phyloP scores from a whole-genome alignment of 2,329 filamentous ascomycete species.

The Pyricularia sp. region DNA sequence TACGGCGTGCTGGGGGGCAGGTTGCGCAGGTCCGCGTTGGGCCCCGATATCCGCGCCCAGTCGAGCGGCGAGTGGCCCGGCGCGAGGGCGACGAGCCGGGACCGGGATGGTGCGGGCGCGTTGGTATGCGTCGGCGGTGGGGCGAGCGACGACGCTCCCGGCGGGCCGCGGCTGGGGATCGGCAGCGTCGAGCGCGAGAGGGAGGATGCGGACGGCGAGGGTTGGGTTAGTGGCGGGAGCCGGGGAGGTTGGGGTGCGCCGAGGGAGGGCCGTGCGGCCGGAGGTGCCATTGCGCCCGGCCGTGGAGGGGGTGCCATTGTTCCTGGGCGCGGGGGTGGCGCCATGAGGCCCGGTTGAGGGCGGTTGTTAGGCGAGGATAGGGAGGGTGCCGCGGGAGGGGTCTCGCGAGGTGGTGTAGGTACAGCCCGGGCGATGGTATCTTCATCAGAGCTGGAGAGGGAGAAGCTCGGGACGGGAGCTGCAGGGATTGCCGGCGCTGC shows the following conservation, averaged over 20 bases:
- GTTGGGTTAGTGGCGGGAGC: conserved; percentile 15
- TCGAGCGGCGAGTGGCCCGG: conserved; percentile 92
- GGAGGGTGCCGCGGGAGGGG: not conserved
- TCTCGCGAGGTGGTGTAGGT: conserved; percentile 8
- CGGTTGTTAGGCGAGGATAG: not conserved
- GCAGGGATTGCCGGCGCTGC: conserved; percentile 18
- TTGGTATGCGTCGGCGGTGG: conserved; percentile 45
- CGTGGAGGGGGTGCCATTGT: conserved; percentile 10
- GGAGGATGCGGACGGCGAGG: conserved; percentile 17
- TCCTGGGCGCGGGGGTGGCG: conserved; percentile 19
- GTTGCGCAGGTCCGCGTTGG: conserved; percentile 58
- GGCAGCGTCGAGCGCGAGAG: conserved; percentile 16
- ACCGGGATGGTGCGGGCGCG: conserved; percentile 28
- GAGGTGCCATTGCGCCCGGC: conserved; percentile 9
- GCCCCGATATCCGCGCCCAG: conserved; percentile 74
- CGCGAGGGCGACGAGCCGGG: conserved; percentile 67
- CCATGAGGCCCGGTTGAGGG: conserved; percentile 13
- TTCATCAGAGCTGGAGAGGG: conserved; percentile 26
- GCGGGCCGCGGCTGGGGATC: conserved; percentile 28
- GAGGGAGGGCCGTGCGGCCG: conserved; percentile 4
- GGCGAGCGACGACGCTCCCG: conserved; percentile 31
- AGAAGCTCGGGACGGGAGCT: conserved; percentile 32
- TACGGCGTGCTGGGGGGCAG: conserved; percentile 40
- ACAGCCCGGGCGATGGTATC: conserved; percentile 8
- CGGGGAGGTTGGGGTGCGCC: conserved; percentile 9